Base-by-base conservation (phyloP, 768 basidiomycete species). In the Mycena indigotica region DNA sequence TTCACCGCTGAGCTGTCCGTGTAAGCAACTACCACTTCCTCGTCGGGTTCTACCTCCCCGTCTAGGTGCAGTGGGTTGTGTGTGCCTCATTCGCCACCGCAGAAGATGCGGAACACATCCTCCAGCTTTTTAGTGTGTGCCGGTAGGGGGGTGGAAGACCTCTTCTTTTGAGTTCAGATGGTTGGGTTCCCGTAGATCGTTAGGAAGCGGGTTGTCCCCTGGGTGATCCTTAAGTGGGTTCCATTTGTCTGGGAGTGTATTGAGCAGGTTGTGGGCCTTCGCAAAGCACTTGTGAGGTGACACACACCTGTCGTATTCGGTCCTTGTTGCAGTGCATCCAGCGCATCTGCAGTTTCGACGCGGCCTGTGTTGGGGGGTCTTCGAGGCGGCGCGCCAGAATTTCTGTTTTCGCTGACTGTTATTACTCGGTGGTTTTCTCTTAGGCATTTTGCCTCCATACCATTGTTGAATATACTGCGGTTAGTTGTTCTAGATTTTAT, bases 1-100 rank as follows among this genome's bases (percentile, higher is more conserved):
- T 64, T 56, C 0, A 39, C 8, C 51, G 69, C 69, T 0, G 65
- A 65, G 0, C 70, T 66, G 16, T 69, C 68, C 0, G 67, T 72
- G 32, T 67, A 71, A 0, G 62, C 53, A 1, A 32, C 48, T 1
- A 24, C 38, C 5, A 25, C 30, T 24, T 52, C 40, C 15, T 57
- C 56, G 23, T 57, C 56, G 3, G 50, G 40, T 21, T 57, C 50
- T 13, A 48, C 26, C 12, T 46, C 25, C 24, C 54, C 56, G 10
- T 41, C 25, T 0, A 35, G 50, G 28, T 17, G 32, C 4, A 56
- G 51, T 4, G 58, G n/a, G 2, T 12, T 17, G 0, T 53, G 8
- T 0, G 26, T 40, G 19, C 40, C n/a, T n/a, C n/a, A n/a, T n/a
- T n/a, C n/a, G n/a, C 51, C 55, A 2, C 48, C 28, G 6, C 53